Evolutionary conservation across 331 rosid species (phyloP).

Genomic region (Quercus tomentella): DNA sequence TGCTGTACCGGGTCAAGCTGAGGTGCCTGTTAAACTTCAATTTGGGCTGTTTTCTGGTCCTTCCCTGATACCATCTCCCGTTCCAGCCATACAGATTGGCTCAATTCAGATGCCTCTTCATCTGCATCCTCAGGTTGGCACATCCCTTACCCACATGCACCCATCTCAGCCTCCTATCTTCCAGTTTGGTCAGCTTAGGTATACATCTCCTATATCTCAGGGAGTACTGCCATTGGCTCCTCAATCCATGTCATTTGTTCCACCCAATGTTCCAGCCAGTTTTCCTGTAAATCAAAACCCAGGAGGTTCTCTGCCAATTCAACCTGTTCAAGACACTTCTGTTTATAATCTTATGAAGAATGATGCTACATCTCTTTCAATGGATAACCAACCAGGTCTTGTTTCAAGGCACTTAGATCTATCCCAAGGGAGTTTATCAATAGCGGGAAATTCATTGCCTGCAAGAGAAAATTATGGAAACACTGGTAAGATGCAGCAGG

Average conservation of each 20-base stretch:
- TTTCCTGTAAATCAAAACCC: slow-evolving; percentile 54
- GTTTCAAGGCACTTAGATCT: slow-evolving; percentile 40
- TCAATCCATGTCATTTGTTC: slow-evolving; percentile 75
- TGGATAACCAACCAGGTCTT: slow-evolving; percentile 41
- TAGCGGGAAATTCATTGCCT: slow-evolving; percentile 17
- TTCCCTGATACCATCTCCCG: slow-evolving; percentile 89
- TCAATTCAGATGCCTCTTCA: slow-evolving; percentile 99
- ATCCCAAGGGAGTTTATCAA: slow-evolving; percentile 37
- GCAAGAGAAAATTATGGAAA: slow-evolving; percentile 38
- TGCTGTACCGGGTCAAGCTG: slow-evolving; percentile 59
- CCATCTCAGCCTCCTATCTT: slow-evolving; percentile 82
- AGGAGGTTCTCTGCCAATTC: slow-evolving; percentile 55
- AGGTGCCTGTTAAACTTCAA: slow-evolving; percentile 82
- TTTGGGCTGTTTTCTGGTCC: slow-evolving; percentile 98
- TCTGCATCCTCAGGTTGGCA: slow-evolving; percentile 75
- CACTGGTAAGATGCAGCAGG: slow-evolving; percentile 35
- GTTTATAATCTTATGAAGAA: slow-evolving; percentile 34
- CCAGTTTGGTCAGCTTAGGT: slow-evolving; percentile 98
- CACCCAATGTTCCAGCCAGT: slow-evolving; percentile 53
- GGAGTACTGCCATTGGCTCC: slow-evolving; percentile 80
- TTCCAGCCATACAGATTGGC: slow-evolving; percentile 96
- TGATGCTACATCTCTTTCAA: slow-evolving; percentile 32
- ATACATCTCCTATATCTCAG: slow-evolving; percentile 69
- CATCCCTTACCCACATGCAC: slow-evolving; percentile 73
- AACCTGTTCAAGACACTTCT: slow-evolving; percentile 46